Conservation (phyloP, 208 protist species). For the Trypanosoma melophagium region DNA sequence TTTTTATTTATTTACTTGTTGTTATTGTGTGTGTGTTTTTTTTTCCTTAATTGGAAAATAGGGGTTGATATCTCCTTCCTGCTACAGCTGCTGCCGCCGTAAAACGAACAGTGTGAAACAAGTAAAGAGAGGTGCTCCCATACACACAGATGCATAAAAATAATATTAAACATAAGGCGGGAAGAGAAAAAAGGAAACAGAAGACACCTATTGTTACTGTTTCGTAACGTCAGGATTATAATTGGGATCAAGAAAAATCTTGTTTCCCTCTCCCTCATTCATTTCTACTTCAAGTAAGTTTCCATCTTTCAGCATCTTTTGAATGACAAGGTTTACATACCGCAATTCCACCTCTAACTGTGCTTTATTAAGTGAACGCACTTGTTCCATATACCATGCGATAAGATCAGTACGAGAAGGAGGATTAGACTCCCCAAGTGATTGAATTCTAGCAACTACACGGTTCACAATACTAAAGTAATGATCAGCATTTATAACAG, state of each 20-base stretch:
- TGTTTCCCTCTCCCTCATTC: constrained; percentile 50
- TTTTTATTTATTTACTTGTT: too few relatives aligned
- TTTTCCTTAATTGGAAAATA: too few relatives aligned
- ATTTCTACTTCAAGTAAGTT: constrained; percentile 85
- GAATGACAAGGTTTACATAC: constrained; percentile 77
- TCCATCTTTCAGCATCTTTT: constrained; percentile 77
- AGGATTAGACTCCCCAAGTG: constrained; percentile 64
- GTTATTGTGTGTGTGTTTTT: too few relatives aligned
- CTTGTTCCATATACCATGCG: constrained; percentile 87
- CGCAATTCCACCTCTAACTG: constrained; percentile 83
- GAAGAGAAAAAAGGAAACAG: too few relatives aligned
- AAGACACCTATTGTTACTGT: too few relatives aligned
- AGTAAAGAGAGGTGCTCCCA: too few relatives aligned
- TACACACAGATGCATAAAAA: too few relatives aligned
- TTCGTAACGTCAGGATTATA: constrained; percentile 72
- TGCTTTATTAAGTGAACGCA: constrained; percentile 69
- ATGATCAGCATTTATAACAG: constrained; percentile 82
- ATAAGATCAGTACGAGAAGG: constrained; percentile 80
- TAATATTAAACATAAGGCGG: too few relatives aligned
- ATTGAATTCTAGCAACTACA: constrained; percentile 59
- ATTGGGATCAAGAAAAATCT: constrained; percentile 87
- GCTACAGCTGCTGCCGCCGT: too few relatives aligned
- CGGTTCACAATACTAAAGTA: constrained; percentile 89
- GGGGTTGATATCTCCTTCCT: too few relatives aligned
- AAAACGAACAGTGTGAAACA: too few relatives aligned